Base-by-base conservation (phyloP, 441 rosid genomes). In the Croton setiger region DNA sequence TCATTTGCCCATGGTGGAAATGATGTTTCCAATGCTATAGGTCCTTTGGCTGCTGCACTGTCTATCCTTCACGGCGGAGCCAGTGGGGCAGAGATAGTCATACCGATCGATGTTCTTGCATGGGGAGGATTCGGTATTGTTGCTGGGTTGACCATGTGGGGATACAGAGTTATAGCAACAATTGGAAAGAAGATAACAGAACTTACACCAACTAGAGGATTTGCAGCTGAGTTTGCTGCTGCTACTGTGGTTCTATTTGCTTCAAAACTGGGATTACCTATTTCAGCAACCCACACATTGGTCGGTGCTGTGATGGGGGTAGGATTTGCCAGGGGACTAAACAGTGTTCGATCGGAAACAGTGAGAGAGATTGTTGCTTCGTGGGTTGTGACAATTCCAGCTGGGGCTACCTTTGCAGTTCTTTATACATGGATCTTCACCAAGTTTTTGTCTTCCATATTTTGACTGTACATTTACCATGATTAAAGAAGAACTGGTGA, bases 291-390 rank as follows among this genome's bases (percentile, higher is more conserved):
- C 0, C 99, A 92, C 73, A 96, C 99, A 7, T 78, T 96, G 43
- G 98, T 96, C n/a, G 98, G 99, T 14, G 96, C 98, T 11, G 99
- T 96, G 43, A 92, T 92, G 99, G 99, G 99, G 13, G 99, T 96
- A 17, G 99, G 99, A 10, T 92, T 96, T 45, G 99, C 99, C 0
- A 87, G 99, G 69, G 99, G 99, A 41, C 85, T 92, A 35, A 96
- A 91, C 67, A 83, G 85, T 58, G 99, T 96, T 53, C 82, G 98
- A 76, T 86, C 94, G 48, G 98, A 92, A 81, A 91, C 96, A 9
- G 96, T 92, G 70, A 82, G 72, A 74, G 99, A 92, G 83, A 96
- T 96, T 37, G 98, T 87, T 74, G 81, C 84, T 65, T 96, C 99
- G 48, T 92, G 99, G 98, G 86, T 77, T 3, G 96, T 96, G 60